Conservation (phyloP, 2,329 filamentous ascomycete species). For the Phyllosticta paracitricarpa region DNA sequence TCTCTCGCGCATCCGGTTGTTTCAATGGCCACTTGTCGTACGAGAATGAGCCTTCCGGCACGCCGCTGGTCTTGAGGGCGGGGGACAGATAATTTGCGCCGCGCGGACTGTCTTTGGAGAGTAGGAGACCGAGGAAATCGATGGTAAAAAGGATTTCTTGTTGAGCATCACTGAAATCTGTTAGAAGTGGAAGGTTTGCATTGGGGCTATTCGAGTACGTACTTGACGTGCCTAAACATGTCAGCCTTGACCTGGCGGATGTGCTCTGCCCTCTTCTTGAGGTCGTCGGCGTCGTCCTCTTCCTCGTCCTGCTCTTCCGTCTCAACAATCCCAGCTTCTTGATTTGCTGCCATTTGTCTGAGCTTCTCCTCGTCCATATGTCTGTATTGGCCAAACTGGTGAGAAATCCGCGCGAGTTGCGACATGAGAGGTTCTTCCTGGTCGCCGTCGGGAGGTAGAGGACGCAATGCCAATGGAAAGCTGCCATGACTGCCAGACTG, state of each 20-base stretch:
- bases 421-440: conserved; percentile 53
- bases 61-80: conserved; percentile 52
- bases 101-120: conserved; percentile 70
- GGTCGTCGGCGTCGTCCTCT: conserved; percentile 30
- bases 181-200: neutral
- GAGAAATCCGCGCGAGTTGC: conserved; percentile 70
- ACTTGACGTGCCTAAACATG: conserved; percentile 33
- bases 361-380: conserved; percentile 66
- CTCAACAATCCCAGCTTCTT: conserved; percentile 33
- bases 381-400: conserved; percentile 72
- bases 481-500: conserved; percentile 20
- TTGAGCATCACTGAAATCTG: conserved; percentile 32
- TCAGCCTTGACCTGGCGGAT: conserved; percentile 30
- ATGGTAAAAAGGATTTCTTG: conserved; percentile 60
- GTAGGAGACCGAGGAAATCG: conserved; percentile 72
- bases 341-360: conserved; percentile 52
- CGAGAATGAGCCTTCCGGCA: conserved; percentile 67
- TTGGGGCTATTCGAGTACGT: conserved; percentile 10
- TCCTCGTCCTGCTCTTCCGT: conserved; percentile 37
- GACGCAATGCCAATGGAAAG: conserved; percentile 48
- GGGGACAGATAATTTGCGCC: conserved; percentile 64
- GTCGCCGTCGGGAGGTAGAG: conserved; percentile 45
- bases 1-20: conserved; percentile 22
- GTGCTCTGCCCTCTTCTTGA: conserved; percentile 28
- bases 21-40: conserved; percentile 44